phyloP scores from a whole-genome alignment of 202 grass and related monocot species.

The Panicum hallii region DNA sequence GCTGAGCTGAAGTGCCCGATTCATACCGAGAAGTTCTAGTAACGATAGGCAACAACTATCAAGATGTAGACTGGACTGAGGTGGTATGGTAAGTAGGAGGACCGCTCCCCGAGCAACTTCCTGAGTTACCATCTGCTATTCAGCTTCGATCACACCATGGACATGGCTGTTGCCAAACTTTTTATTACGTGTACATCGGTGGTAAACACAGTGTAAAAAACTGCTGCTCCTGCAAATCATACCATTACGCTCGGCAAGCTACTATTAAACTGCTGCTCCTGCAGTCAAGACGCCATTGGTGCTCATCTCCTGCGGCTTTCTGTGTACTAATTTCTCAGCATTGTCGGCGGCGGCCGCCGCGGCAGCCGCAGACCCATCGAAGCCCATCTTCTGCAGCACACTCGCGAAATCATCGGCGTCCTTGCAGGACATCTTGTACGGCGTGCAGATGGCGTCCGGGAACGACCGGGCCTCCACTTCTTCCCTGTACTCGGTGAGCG shows the following conservation, averaged over 20 bases:
- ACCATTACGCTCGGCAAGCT: background rate
- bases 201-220: too few relatives aligned
- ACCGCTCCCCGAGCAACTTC: too few relatives aligned
- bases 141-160: too few relatives aligned
- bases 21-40: too few relatives aligned
- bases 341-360: conserved; percentile 61
- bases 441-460: conserved; percentile 63
- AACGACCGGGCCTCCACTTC: conserved; percentile 73
- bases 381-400: conserved; percentile 74
- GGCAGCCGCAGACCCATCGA: conserved; percentile 64
- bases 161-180: too few relatives aligned
- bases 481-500: conserved; percentile 70
- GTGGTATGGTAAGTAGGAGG: too few relatives aligned
- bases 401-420: conserved; percentile 66
- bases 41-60: too few relatives aligned
- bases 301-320: background rate
- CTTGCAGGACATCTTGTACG: conserved; percentile 61
- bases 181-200: too few relatives aligned
- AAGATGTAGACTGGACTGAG: too few relatives aligned
- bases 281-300: background rate
- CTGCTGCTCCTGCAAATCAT: background rate
- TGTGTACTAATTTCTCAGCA: background rate
- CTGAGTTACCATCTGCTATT: too few relatives aligned
- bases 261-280: background rate
- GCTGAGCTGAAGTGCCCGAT: too few relatives aligned